Evolutionary conservation across 108 stramenopile genomes (phyloP), one percentile per base, ranked within the genome.

Genomic region (Nitzschia putrida): DNA sequence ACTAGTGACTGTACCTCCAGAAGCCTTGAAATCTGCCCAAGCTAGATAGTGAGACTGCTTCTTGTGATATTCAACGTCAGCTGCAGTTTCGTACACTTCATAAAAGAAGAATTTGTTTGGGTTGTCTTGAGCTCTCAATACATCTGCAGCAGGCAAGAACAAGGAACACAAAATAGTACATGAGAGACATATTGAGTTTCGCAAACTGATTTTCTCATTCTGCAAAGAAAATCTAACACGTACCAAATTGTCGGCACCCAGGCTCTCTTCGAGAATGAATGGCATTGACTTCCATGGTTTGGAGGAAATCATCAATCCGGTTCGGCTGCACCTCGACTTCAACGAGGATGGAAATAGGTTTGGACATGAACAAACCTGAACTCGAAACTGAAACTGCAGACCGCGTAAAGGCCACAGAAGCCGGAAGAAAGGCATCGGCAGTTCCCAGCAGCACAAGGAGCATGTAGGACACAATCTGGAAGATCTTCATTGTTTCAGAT

Each of bases 21-120:
- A 83, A 45, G 81, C 93, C 68, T 94, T 94, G 66, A 94, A 94
- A 37, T 85, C 79, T 22, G 79, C 84, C 93, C 93, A 94, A 9
- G 80, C 79, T 20, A 80, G 51, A 68, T 89, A 94, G 61, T 94
- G 93, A 25, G 88, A 71, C 64, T 89, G 88, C n/a, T 73, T 67
- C 79, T 94, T 94, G 77, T 94, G 93, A 73, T 79, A 70, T 65
- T 87, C 85, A 65, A 94, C 86, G 21, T 81, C 87, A 11, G 79
- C 85, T 0, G 79, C 58, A 61, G 83, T 71, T 65, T 88, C 73
- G 74, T 94, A 94, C 1, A 94, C 76, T 69, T 94, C 93, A 55
- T 94, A 94, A 75, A 94, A 94, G 64, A 81, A 79, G 72, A 91
- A 93, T 74, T 89, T 83, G 71, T 88, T 89, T 0, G 77, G 73